phyloP scores from a whole-genome alignment of 2,329 filamentous ascomycete genomes.

The Allantophomopsis cytisporea region DNA sequence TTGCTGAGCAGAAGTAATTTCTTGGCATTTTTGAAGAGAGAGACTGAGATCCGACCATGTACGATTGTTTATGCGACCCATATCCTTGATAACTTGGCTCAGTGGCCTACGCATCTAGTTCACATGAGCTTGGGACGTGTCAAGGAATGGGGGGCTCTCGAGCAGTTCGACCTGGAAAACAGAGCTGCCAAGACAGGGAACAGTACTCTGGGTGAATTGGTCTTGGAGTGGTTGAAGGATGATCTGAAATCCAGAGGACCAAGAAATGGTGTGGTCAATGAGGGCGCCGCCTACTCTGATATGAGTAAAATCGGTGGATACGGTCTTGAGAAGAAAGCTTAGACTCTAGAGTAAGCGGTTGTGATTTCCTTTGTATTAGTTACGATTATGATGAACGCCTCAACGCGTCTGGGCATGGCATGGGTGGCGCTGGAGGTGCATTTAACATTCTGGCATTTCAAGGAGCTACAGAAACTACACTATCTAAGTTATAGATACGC shows the following conservation, averaged over 20 bases:
- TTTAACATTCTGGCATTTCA: constrained; percentile 13
- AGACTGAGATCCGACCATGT: constrained; percentile 71
- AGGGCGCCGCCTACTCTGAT: constrained; percentile 32
- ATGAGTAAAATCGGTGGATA: constrained; percentile 49
- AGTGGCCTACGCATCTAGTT: constrained; percentile 90
- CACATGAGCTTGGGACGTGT: constrained; percentile 88
- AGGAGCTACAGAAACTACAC: neutral
- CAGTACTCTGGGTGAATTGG: constrained; percentile 73
- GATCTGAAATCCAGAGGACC: constrained; percentile 73
- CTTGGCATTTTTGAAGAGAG: constrained; percentile 68
- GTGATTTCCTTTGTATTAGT: neutral
- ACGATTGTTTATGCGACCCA: constrained; percentile 97
- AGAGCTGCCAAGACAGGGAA: constrained; percentile 42
- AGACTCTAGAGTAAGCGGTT: neutral
- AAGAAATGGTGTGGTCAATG: constrained; percentile 30
- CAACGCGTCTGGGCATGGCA: constrained; percentile 2
- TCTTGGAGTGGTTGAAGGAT: constrained; percentile 73
- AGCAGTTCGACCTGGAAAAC: constrained; percentile 43
- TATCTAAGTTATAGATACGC: constrained; percentile 32
- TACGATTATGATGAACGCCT: neutral
- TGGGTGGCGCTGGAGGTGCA: constrained; percentile 8
- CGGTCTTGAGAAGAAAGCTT: constrained; percentile 35
- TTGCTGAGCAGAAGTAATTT: constrained; percentile 77
- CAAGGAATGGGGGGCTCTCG: constrained; percentile 71
- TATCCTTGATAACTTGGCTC: constrained; percentile 86